These are phyloP conservation scores for Orbilia blumenaviensis DNA, from an alignment of 2,329 filamentous ascomycete genomes.

Conservation along the genomic window DNA sequence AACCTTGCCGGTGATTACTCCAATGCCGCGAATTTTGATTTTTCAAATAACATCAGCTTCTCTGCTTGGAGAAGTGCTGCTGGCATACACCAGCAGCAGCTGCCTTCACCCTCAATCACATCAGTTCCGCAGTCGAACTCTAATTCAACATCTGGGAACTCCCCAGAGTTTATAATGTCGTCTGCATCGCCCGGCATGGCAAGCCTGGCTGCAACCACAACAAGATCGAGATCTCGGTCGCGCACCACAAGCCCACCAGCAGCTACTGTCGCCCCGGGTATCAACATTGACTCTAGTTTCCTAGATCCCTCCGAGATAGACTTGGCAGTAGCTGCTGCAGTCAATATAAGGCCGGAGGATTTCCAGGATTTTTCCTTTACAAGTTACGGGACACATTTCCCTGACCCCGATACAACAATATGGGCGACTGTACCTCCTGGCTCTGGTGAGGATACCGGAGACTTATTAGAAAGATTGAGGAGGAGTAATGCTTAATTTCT, in stretches of 20 bases:
- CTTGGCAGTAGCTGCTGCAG: not conserved
- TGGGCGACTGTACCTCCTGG: slow-evolving; percentile 7
- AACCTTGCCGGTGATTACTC: slow-evolving; percentile 39
- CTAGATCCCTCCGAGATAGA: slow-evolving; percentile 15
- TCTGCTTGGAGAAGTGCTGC: not conserved
- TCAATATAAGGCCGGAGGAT: slow-evolving; percentile 6
- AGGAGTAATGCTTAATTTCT: slow-evolving; percentile 4
- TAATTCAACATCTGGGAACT: slow-evolving; percentile 22
- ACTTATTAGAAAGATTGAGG: slow-evolving; percentile 33
- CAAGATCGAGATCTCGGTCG: not conserved
- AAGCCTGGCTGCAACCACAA: not conserved
- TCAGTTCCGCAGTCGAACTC: slow-evolving; percentile 2
- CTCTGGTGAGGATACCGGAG: not conserved
- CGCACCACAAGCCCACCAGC: not conserved
- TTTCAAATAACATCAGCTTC: slow-evolving; percentile 16
- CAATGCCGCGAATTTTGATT: slow-evolving; percentile 47
- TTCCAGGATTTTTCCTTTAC: slow-evolving; percentile 46
- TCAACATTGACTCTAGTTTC: slow-evolving; percentile 34
- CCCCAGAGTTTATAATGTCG: slow-evolving; percentile 30
- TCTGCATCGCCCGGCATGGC: slow-evolving; percentile 1
- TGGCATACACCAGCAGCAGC: not conserved
- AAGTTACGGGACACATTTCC: slow-evolving; percentile 36
- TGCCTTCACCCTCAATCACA: slow-evolving; percentile 34
- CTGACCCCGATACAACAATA: slow-evolving; percentile 6
- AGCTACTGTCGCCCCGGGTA: not conserved